These are phyloP conservation scores for Cystoderma amianthinum DNA, from an alignment of 768 basidiomycete species.

Conservation along the genomic window DNA sequence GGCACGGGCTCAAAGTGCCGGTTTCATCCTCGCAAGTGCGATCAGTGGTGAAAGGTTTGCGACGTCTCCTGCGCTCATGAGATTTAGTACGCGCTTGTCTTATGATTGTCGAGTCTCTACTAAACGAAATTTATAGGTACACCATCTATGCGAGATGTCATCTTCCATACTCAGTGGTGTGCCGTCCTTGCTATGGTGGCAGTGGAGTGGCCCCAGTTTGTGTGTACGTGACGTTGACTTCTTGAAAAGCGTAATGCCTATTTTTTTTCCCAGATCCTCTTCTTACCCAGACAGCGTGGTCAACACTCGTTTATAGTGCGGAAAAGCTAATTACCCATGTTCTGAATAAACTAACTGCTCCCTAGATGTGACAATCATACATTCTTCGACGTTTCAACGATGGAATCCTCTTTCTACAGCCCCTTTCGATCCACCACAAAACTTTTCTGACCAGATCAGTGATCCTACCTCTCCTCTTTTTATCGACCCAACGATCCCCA, in stretches of 20 bases:
- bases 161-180: slow-evolving; percentile 93
- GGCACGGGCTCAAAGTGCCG: slow-evolving; percentile 73
- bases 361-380: slow-evolving; percentile 69
- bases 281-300: slow-evolving; percentile 83
- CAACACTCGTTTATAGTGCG: slow-evolving; percentile 69
- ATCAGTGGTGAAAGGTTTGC: slow-evolving; percentile 88
- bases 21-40: slow-evolving; percentile 87
- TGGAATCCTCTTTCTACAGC: slow-evolving; percentile 62
- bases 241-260: background rate
- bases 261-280: slow-evolving; percentile 67
- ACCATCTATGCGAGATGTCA: slow-evolving; percentile 85
- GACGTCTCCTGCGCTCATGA: slow-evolving; percentile 76
- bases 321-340: slow-evolving; percentile 6
- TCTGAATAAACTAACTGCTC: slow-evolving; percentile 4
- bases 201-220: slow-evolving; percentile 90
- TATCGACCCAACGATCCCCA: slow-evolving; percentile 60
- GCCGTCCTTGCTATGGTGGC: slow-evolving; percentile 87
- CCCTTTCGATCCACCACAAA: slow-evolving; percentile 57
- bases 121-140: slow-evolving; percentile 54
- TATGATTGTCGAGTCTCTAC: slow-evolving; percentile 6
- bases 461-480: slow-evolving; percentile 72
- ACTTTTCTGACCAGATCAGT: slow-evolving; percentile 66
- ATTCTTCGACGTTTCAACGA: slow-evolving; percentile 38
- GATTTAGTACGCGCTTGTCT: slow-evolving; percentile 63
- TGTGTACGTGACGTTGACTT: slow-evolving; percentile 52